A percentile compares a stretch with the other conserved stretches of the same genome.
Conservation (phyloP, 768 basidiomycete species). For the Suillus fuscotomentosus region DNA sequence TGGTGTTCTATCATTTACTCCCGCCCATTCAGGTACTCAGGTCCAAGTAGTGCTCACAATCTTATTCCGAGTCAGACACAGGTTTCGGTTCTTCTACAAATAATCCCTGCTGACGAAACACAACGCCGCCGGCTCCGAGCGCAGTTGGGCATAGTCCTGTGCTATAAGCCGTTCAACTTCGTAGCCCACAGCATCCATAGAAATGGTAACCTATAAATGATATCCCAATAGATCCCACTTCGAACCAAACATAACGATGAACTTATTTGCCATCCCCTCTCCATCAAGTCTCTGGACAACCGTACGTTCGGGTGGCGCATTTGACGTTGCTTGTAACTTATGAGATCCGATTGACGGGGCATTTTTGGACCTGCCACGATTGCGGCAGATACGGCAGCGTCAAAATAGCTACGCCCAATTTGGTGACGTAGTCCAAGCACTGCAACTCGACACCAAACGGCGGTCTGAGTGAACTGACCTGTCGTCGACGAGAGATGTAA, state of each 20-base stretch:
- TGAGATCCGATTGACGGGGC: too few species aligned
- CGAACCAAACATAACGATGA: neutral
- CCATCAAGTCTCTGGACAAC: neutral
- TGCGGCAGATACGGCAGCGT: too few species aligned
- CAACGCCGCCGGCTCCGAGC: neutral
- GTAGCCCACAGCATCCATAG: neutral
- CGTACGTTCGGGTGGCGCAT: neutral
- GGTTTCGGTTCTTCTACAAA: neutral
- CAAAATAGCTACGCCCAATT: too few species aligned
- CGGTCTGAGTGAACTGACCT: neutral
- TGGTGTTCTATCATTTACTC: too few species aligned
- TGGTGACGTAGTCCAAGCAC: neutral
- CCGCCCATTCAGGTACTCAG: neutral
- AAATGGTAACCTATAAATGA: neutral
- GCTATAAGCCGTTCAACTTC: neutral
- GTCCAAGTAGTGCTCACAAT: neutral
- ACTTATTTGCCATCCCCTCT: neutral
- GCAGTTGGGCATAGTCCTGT: neutral
- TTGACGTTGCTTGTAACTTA: neutral
- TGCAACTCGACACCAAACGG: neutral
- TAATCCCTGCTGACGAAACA: neutral
- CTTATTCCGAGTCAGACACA: neutral
- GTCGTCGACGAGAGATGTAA: neutral
- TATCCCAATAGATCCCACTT: neutral
- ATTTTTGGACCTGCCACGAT: too few species aligned